A percentile compares a stretch with the other conserved stretches of the same genome.
phyloP scores from a whole-genome alignment of 148 eudicot species.

The Gaultheria prostrata region DNA sequence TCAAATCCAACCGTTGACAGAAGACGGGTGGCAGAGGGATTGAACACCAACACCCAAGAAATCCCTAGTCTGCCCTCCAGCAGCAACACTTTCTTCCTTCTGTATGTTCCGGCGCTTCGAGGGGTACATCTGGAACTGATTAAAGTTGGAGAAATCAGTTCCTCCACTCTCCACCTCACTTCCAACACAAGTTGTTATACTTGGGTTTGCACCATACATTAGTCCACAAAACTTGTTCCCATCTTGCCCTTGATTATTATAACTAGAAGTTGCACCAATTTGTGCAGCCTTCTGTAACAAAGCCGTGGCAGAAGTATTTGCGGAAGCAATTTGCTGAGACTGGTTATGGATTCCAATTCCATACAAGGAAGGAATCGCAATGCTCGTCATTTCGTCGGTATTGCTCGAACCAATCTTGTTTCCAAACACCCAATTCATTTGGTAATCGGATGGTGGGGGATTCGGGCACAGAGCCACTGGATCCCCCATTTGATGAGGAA shows the following conservation, averaged over 20 bases:
- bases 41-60: conserved; percentile 74
- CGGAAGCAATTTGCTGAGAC: conserved; percentile 25
- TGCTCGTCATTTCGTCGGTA: conserved; percentile 14
- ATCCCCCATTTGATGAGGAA: conserved; percentile 22
- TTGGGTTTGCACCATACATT: conserved; percentile 38
- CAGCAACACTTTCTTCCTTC: conserved; percentile 32
- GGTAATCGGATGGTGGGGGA: conserved; percentile 27
- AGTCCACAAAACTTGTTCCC: conserved; percentile 41
- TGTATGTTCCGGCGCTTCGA: conserved; percentile 46
- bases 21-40: conserved; percentile 50
- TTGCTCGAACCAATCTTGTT: conserved; percentile 5
- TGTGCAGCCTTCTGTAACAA: conserved; percentile 79
- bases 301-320: conserved; percentile 81
- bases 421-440: conserved; percentile 34
- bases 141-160: conserved; percentile 36
- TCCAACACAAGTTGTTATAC: conserved; percentile 33
- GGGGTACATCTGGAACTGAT: conserved; percentile 37
- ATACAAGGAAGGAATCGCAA: conserved; percentile 46
- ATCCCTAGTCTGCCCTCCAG: conserved; percentile 71
- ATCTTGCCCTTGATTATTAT: conserved; percentile 30
- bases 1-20: conserved; percentile 73
- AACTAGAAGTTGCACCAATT: conserved; percentile 55
- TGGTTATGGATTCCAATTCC: conserved; percentile 57
- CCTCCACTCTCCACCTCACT: conserved; percentile 43
- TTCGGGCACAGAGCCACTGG: conserved; percentile 9